Evolutionary conservation across 352 stramenopile genomes (phyloP).

Genomic region (Globisporangium splendens): DNA sequence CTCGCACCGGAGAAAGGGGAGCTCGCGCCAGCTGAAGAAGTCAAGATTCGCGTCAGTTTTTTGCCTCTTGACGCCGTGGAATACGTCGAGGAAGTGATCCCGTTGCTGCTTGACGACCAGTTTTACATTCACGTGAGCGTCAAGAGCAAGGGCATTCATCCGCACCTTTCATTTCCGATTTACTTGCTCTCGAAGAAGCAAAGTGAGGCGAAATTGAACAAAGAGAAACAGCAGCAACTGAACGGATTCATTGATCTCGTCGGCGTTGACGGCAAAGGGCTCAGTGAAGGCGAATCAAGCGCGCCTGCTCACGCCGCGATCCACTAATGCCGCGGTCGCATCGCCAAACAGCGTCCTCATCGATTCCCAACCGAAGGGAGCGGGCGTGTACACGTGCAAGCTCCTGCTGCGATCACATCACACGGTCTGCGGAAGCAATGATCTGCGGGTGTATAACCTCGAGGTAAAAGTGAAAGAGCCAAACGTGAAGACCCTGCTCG

Average conservation of each 20-base stretch:
- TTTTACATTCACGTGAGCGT: conserved; percentile 85
- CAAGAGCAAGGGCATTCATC: conserved; percentile 85
- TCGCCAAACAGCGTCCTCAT: conserved; percentile 53
- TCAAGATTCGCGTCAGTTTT: conserved; percentile 85
- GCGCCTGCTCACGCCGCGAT: conserved; percentile 40
- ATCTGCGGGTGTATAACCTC: conserved; percentile 84
- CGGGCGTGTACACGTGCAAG: conserved; percentile 68
- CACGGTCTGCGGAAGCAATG: conserved; percentile 55
- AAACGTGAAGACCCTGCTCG: conserved; percentile 80
- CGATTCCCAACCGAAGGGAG: conserved; percentile 73
- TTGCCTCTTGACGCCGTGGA: conserved; percentile 70
- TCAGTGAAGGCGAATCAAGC: conserved; percentile 43
- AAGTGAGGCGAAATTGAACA: conserved; percentile 33
- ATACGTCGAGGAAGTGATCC: conserved; percentile 75
- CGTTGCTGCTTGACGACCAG: conserved; percentile 60
- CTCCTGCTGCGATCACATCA: conserved; percentile 59
- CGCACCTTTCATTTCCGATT: conserved; percentile 81
- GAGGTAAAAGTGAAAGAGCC: conserved; percentile 84
- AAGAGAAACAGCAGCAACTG: conserved; percentile 10
- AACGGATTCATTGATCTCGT: conserved; percentile 36
- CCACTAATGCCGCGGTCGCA: conserved; percentile 19
- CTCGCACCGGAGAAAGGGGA: conserved; percentile 77
- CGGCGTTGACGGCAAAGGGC: conserved; percentile 15
- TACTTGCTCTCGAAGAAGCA: conserved; percentile 54
- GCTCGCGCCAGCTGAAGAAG: conserved; percentile 70